Conservation (phyloP, 805 yeast genomes). For the Lipomyces anomalus region DNA sequence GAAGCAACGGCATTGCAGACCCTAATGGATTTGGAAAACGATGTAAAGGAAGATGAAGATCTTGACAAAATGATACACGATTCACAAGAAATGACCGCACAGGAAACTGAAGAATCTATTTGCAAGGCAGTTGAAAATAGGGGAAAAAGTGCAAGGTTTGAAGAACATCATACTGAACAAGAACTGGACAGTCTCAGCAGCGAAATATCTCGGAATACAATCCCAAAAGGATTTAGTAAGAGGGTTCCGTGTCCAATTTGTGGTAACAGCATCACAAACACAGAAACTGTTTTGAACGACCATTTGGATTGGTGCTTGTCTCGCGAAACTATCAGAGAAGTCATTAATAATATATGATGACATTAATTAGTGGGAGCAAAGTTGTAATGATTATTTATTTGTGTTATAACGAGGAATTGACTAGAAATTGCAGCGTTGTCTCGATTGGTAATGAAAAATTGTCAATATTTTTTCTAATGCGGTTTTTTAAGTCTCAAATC, state of each 20-base stretch:
- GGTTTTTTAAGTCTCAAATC: too few relatives aligned
- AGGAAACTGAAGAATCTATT: background rate
- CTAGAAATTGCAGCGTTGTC: too few relatives aligned
- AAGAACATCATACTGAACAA: too few relatives aligned
- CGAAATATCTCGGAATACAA: background rate
- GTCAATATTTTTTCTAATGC: too few relatives aligned
- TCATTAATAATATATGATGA: conserved; percentile 19
- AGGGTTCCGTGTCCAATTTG: conserved; percentile 25
- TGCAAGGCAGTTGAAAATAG: too few relatives aligned
- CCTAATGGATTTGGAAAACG: conserved; percentile 4
- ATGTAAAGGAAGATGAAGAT: conserved; percentile 3
- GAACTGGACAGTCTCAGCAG: too few relatives aligned
- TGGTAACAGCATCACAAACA: conserved; percentile 10
- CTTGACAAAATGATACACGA: conserved; percentile 5
- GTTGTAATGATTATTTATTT: too few relatives aligned
- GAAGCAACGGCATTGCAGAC: conserved; percentile 1
- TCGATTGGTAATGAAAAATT: too few relatives aligned
- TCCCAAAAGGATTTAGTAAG: background rate
- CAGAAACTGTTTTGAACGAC: conserved; percentile 12
- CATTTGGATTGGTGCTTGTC: conserved; percentile 28
- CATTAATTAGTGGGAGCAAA: too few relatives aligned
- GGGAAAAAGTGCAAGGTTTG: too few relatives aligned
- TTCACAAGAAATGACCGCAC: conserved; percentile 8
- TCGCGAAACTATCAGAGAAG: conserved; percentile 22
- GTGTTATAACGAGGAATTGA: too few relatives aligned